Percentiles rank a stretch among this genome's conserved stretches.
phyloP scores from a whole-genome alignment of 2,329 filamentous ascomycete species.

The Geosmithia putterillii region DNA sequence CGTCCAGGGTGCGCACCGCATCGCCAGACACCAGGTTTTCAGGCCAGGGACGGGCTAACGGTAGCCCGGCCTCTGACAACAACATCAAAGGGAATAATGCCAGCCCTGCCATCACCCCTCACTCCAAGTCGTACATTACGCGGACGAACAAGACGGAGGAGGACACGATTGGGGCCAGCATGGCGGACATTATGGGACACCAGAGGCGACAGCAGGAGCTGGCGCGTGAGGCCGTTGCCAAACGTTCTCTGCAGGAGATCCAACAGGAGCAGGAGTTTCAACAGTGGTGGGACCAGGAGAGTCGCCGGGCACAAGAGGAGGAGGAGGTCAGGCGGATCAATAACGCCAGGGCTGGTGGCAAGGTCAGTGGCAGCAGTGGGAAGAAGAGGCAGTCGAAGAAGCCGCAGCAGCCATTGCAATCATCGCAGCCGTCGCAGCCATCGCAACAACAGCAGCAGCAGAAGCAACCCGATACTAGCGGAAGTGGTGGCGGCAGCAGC shows the following conservation, averaged over 20 bases:
- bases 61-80: neutral
- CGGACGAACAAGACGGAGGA: slow-evolving; percentile 45
- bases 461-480: neutral
- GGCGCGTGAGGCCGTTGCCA: slow-evolving; percentile 73
- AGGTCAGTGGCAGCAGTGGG: neutral
- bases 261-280: slow-evolving; percentile 96
- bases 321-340: slow-evolving; percentile 35
- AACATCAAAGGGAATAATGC: slow-evolving; percentile 9
- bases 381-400: neutral
- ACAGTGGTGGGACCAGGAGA: slow-evolving; percentile 91
- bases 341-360: neutral
- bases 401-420: too few species aligned
- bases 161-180: slow-evolving; percentile 53
- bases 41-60: slow-evolving; percentile 35
- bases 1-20: slow-evolving; percentile 34
- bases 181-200: slow-evolving; percentile 80
- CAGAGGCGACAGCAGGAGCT: slow-evolving; percentile 76
- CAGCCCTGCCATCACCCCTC: slow-evolving; percentile 33
- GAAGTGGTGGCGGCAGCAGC: neutral
- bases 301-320: slow-evolving; percentile 55
- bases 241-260: slow-evolving; percentile 84
- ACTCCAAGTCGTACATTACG: slow-evolving; percentile 48
- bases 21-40: slow-evolving; percentile 52
- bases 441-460: neutral
- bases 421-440: too few species aligned